These are phyloP conservation scores for Rhodotorula taiwanensis DNA, from an alignment of 768 basidiomycete genomes.

Conservation along the genomic window DNA sequence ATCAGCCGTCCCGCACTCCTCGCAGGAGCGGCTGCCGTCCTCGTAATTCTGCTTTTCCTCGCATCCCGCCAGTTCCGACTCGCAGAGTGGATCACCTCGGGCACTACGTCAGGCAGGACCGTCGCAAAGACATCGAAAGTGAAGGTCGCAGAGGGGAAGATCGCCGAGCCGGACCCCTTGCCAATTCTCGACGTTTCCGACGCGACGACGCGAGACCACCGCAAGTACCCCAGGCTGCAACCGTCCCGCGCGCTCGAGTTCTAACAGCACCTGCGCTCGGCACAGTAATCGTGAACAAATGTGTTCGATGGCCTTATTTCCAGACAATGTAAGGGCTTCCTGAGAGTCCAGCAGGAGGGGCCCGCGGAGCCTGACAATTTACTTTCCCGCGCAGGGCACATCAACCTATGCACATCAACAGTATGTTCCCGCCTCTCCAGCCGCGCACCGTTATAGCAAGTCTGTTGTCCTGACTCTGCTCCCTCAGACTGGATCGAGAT, in stretches of 20 bases:
- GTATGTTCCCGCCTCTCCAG: neutral
- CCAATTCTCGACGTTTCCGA: constrained; percentile 34
- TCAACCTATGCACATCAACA: constrained; percentile 45
- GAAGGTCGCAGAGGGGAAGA: neutral
- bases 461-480: neutral
- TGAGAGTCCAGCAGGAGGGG: no score
- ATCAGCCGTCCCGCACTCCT: no score
- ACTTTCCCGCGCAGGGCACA: constrained; percentile 41
- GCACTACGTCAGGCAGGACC: no score
- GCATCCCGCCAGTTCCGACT: no score
- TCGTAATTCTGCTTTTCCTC: no score
- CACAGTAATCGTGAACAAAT: constrained; percentile 37
- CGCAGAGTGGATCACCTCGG: no score
- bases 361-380: no score
- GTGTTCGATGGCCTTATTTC: constrained; percentile 36
- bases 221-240: neutral
- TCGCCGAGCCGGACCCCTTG: constrained; percentile 33
- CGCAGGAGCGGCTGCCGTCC: no score
- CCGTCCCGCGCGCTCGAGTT: no score
- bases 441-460: neutral
- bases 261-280: no score
- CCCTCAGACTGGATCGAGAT: constrained; percentile 47
- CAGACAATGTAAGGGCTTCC: constrained; percentile 27
- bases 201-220: constrained; percentile 36
- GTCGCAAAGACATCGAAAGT: no score